These are phyloP conservation scores for Fusarium albosuccineum DNA, from an alignment of 2,329 filamentous ascomycete genomes.

Conservation along the genomic window DNA sequence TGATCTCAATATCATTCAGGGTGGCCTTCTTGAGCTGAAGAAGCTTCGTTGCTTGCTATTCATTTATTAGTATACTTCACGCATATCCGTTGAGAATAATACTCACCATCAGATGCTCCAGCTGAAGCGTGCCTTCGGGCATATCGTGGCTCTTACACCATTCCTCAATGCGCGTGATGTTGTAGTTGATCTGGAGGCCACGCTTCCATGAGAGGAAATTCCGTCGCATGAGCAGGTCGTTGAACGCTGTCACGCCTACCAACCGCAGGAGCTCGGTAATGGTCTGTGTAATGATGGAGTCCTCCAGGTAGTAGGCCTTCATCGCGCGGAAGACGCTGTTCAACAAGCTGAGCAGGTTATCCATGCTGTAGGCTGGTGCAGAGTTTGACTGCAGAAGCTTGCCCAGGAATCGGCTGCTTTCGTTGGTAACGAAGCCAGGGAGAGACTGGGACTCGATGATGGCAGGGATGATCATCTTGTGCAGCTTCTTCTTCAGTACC, in stretches of 20 bases:
- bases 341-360: slow-evolving; percentile 93
- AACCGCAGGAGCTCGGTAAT: slow-evolving; percentile 93
- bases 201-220: slow-evolving; percentile 99
- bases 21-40: slow-evolving; percentile 99
- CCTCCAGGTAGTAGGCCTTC: slow-evolving; percentile 98
- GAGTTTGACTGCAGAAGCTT: slow-evolving; percentile 94
- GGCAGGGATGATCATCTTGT: slow-evolving; percentile 99
- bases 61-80: slow-evolving; percentile 44
- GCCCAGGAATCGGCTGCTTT: slow-evolving; percentile 97
- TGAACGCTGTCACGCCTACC: slow-evolving; percentile 98
- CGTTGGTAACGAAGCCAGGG: slow-evolving; percentile 97
- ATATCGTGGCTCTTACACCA: slow-evolving; percentile 99
- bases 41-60: slow-evolving; percentile 94
- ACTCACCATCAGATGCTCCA: slow-evolving; percentile 95
- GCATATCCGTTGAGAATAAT: neutral
- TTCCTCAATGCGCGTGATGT: slow-evolving; percentile 98
- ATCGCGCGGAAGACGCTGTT: slow-evolving; percentile 99
- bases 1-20: slow-evolving; percentile 98
- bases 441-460: slow-evolving; percentile 99
- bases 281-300: slow-evolving; percentile 94
- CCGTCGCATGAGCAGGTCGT: slow-evolving; percentile 95
- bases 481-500: slow-evolving; percentile 97
- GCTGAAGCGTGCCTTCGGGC: slow-evolving; percentile 96
- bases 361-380: slow-evolving; percentile 98
- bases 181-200: slow-evolving; percentile 99